A percentile compares a stretch with the other conserved stretches of the same genome.
phyloP scores from a whole-genome alignment of 108 stramenopile genomes.

The Cyclotella choctawhatcheeana region DNA sequence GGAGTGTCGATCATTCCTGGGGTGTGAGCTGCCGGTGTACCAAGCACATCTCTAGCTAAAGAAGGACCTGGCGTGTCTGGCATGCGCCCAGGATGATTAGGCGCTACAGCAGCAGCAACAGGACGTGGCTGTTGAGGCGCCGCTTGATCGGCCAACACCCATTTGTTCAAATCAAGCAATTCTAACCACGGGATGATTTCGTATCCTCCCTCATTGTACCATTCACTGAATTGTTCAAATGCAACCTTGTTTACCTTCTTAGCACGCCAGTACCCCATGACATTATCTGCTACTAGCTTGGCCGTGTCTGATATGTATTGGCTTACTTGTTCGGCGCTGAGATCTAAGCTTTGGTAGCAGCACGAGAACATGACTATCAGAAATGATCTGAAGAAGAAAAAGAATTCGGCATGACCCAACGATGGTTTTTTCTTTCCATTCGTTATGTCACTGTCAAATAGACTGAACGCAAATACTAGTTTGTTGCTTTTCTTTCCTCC shows the following conservation, averaged over 20 bases:
- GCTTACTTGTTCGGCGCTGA: conserved; percentile 71
- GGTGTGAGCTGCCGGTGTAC: conserved; percentile 11
- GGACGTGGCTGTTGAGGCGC: background rate
- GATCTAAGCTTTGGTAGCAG: conserved; percentile 83
- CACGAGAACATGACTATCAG: conserved; percentile 90
- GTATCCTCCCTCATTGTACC: conserved; percentile 97
- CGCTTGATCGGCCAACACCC: conserved; percentile 77
- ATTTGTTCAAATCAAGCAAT: conserved; percentile 93
- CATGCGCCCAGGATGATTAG: background rate
- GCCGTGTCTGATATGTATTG: conserved; percentile 82
- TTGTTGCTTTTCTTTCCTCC: conserved; percentile 88
- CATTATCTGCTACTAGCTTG: conserved; percentile 79
- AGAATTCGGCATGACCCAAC: conserved; percentile 67
- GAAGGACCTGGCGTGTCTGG: conserved; percentile 17
- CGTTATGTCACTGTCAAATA: conserved; percentile 65
- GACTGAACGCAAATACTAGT: conserved; percentile 84
- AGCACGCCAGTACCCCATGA: conserved; percentile 79
- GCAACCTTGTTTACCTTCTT: conserved; percentile 72
- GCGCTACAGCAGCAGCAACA: background rate
- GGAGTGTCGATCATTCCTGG: conserved; percentile 10
- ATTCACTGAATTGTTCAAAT: conserved; percentile 92
- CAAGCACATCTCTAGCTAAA: background rate
- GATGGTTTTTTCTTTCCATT: conserved; percentile 58
- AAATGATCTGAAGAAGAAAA: conserved; percentile 82
- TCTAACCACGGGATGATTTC: conserved; percentile 95